These are phyloP conservation scores for Capsicum chinense DNA, from an alignment of 257 asterid genomes.

Conservation along the genomic window DNA sequence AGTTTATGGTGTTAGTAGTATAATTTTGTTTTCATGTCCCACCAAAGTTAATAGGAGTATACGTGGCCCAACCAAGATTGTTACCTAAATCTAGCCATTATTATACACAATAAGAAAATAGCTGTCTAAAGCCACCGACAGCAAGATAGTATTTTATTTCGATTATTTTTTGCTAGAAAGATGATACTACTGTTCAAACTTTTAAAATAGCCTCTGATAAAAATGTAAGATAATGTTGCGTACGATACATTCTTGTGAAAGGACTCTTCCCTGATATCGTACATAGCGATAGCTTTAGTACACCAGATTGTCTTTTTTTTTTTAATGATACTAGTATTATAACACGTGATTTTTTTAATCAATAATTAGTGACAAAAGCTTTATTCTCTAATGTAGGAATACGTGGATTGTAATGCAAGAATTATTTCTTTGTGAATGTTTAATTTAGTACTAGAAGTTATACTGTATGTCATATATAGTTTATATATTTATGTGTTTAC, in stretches of 20 bases:
- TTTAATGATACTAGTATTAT: too few species aligned
- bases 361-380: slow-evolving; percentile 21
- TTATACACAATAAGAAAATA: background rate
- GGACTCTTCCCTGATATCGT: too few species aligned
- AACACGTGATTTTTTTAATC: slow-evolving; percentile 6
- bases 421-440: background rate
- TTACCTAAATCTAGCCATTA: background rate
- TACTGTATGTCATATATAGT: background rate
- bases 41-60: background rate
- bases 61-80: slow-evolving; percentile 23
- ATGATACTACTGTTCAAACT: background rate
- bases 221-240: too few species aligned
- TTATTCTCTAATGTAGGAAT: background rate
- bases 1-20: too few species aligned
- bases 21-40: background rate
- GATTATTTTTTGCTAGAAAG: background rate
- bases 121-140: slow-evolving; percentile 29
- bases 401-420: background rate
- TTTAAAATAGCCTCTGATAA: too few species aligned
- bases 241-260: too few species aligned
- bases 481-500: background rate
- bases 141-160: background rate
- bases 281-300: too few species aligned
- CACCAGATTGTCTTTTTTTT: too few species aligned
- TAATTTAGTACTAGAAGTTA: background rate